Conservation (phyloP, 108 stramenopile genomes). For the Cyclotella sp. region DNA sequence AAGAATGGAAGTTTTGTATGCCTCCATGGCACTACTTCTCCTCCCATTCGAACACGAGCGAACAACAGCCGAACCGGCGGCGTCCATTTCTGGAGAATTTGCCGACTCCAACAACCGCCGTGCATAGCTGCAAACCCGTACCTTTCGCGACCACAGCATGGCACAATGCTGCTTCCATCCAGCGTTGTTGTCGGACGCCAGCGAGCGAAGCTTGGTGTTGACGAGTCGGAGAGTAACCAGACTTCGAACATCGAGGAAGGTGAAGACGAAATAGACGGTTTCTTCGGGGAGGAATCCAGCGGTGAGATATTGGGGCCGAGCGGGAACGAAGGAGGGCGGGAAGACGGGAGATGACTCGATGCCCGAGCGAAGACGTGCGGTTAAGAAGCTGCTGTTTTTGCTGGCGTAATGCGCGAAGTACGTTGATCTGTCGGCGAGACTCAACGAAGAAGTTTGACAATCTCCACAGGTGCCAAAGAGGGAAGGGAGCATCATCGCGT, state of each 20-base stretch:
- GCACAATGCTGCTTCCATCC: conserved; percentile 74
- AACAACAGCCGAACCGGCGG: background rate
- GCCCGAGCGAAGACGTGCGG: background rate
- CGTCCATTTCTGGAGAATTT: background rate
- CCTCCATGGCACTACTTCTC: conserved; percentile 48
- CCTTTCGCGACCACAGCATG: conserved; percentile 62
- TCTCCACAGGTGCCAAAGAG: background rate
- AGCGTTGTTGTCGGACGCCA: conserved; percentile 50
- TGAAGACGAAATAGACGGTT: conserved; percentile 20
- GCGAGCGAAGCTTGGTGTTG: conserved; percentile 27
- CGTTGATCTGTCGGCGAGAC: background rate
- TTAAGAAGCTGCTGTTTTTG: conserved; percentile 4
- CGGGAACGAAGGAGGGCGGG: background rate
- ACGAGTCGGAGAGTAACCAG: conserved; percentile 23
- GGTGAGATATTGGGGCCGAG: background rate
- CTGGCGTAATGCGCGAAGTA: background rate
- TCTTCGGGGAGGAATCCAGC: conserved; percentile 29
- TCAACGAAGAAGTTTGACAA: background rate
- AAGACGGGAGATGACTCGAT: background rate
- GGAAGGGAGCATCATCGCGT: background rate
- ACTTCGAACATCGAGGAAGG: conserved; percentile 33
- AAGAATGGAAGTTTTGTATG: conserved; percentile 54
- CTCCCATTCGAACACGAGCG: background rate
- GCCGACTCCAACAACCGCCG: conserved; percentile 17
- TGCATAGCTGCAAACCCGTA: conserved; percentile 57